phyloP scores from a whole-genome alignment of 2,329 filamentous ascomycete species.

The Diaporthe sp. region DNA sequence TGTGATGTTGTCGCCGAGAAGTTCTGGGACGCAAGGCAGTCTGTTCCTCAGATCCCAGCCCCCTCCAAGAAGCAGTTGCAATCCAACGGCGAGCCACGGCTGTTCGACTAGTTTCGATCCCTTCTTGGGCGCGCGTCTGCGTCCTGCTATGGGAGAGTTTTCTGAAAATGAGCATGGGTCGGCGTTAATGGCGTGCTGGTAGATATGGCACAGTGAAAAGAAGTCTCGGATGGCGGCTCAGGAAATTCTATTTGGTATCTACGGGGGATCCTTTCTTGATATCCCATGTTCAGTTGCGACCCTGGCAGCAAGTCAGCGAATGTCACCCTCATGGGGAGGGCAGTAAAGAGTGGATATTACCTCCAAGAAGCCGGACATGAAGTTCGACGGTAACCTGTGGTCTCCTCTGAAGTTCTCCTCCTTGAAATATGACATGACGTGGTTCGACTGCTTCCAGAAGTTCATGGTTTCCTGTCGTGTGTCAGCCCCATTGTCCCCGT shows the following conservation, averaged over 20 bases:
- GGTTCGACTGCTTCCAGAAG: constrained; percentile 97
- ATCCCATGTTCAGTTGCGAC: constrained; percentile 66
- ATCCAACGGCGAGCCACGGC: constrained; percentile 40
- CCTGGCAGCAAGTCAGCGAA: constrained; percentile 53
- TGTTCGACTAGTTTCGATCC: constrained; percentile 33
- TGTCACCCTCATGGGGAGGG: constrained; percentile 34
- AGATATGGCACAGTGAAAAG: constrained; percentile 39
- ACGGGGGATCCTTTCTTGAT: constrained; percentile 47
- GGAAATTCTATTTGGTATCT: constrained; percentile 50
- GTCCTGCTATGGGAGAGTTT: neutral
- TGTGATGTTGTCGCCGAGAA: constrained; percentile 96
- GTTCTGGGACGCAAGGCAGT: constrained; percentile 78
- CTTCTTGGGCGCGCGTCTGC: neutral
- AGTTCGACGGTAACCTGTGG: constrained; percentile 85
- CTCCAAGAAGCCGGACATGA: constrained; percentile 96
- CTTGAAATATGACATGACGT: constrained; percentile 97
- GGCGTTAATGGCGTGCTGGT: constrained; percentile 42
- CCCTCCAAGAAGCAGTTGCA: constrained; percentile 41
- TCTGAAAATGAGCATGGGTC: constrained; percentile 34
- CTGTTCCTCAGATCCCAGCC: constrained; percentile 58
- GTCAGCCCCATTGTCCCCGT: constrained; percentile 22
- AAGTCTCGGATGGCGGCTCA: constrained; percentile 51
- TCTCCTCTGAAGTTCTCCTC: constrained; percentile 83
- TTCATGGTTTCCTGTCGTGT: constrained; percentile 90
- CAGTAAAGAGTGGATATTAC: constrained; percentile 64